Percentiles rank a stretch among this genome's conserved stretches.
Evolutionary conservation across 176 grass and related monocot genomes (phyloP).

Genomic region (Thalia dealbata): DNA sequence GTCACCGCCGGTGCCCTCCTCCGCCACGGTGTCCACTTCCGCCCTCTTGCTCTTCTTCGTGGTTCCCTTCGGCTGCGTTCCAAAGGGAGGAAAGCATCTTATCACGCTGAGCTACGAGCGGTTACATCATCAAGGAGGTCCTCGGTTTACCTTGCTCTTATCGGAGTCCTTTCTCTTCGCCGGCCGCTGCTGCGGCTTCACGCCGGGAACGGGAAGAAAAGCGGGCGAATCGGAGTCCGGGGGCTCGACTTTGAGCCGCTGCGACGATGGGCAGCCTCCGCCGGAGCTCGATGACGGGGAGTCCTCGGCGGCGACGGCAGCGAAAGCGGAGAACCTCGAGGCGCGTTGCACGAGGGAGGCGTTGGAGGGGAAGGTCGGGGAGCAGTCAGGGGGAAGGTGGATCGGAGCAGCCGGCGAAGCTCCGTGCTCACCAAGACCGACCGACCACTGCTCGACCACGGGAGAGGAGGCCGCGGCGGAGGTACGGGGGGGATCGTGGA

Average conservation of each 20-base stretch:
- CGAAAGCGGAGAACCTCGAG: background rate
- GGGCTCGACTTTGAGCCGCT: background rate
- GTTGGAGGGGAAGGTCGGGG: slow-evolving; percentile 15
- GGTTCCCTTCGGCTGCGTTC: background rate
- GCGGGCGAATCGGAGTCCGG: background rate
- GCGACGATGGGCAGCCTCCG: background rate
- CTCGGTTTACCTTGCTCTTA: background rate
- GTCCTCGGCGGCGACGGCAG: slow-evolving; percentile 2
- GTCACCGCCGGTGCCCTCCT: background rate
- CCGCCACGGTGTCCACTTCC: background rate
- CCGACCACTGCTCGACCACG: background rate
- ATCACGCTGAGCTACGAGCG: slow-evolving; percentile 16
- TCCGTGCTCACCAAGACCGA: background rate
- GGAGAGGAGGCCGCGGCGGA: slow-evolving; percentile 14
- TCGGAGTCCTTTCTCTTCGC: slow-evolving; percentile 15
- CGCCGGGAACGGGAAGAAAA: slow-evolving; percentile 11
- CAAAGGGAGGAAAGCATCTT: background rate
- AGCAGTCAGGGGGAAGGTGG: background rate
- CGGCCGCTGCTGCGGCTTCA: background rate
- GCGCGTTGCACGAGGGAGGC: background rate
- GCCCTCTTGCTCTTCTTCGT: background rate
- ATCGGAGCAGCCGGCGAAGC: background rate
- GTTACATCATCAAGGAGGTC: too few species aligned
- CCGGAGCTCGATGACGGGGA: slow-evolving; percentile 5
- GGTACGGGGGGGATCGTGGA: slow-evolving; percentile 52